A percentile compares a stretch with the other conserved stretches of the same genome.
These are phyloP conservation scores for Xerocomus potaroensis DNA, from an alignment of 768 basidiomycete species.

Conservation along the genomic window DNA sequence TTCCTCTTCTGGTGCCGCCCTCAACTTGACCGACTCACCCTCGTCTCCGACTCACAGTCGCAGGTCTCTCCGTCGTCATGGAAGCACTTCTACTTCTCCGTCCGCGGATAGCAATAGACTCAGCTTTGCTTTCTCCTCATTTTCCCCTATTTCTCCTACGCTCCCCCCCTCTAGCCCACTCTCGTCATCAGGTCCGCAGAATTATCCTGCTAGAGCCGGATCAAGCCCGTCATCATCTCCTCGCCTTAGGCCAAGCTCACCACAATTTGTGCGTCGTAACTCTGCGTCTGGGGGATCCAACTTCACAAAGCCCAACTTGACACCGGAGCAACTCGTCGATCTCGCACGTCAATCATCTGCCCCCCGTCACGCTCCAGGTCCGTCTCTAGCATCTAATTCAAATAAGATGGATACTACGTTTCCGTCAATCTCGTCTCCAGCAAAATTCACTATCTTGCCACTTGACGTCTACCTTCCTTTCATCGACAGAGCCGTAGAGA, in stretches of 20 bases:
- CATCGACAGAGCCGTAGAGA: constrained; percentile 77
- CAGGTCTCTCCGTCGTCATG: constrained; percentile 30
- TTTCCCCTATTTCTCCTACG: constrained; percentile 36
- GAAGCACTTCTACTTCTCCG: constrained; percentile 27
- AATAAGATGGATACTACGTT: background rate
- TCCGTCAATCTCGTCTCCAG: constrained; percentile 33
- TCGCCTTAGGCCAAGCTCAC: constrained; percentile 47
- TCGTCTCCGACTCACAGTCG: constrained; percentile 26
- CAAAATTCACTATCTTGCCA: constrained; percentile 71
- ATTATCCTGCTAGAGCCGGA: constrained; percentile 28
- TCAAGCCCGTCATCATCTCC: constrained; percentile 39
- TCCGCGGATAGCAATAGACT: constrained; percentile 36
- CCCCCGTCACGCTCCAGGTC: constrained; percentile 28
- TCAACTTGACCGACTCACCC: constrained; percentile 26
- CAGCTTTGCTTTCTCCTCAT: constrained; percentile 67
- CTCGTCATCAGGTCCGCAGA: constrained; percentile 26
- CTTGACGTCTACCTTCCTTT: constrained; percentile 82
- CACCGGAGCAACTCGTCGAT: constrained; percentile 72
- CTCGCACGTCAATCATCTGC: constrained; percentile 61
- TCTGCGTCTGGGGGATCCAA: constrained; percentile 33
- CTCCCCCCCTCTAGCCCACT: constrained; percentile 14
- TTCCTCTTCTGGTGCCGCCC: constrained; percentile 18
- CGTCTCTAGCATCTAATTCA: constrained; percentile 1
- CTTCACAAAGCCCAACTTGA: constrained; percentile 46
- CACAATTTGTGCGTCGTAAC: constrained; percentile 29